Evolutionary conservation across 1,139 yeast species (phyloP).

Genomic region (Yamadazyma trypodendri): DNA sequence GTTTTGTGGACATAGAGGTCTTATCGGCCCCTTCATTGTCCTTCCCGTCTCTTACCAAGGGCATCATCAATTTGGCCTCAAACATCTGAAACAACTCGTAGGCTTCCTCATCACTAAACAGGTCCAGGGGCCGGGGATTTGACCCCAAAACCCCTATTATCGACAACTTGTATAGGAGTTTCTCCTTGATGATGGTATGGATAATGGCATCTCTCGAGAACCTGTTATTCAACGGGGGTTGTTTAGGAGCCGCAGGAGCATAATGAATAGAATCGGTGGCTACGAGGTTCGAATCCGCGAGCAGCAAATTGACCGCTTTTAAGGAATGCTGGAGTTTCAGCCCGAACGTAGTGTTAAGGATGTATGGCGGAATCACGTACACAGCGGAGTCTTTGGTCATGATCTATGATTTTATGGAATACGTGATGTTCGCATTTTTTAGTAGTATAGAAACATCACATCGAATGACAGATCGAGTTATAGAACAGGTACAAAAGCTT

Average conservation of each 20-base stretch:
- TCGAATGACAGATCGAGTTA: constrained; percentile 42
- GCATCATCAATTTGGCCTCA: constrained; percentile 26
- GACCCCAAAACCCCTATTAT: constrained; percentile 40
- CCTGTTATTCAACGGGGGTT: constrained; percentile 9
- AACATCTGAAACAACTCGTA: constrained; percentile 34
- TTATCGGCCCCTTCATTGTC: neutral
- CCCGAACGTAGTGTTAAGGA: constrained; percentile 40
- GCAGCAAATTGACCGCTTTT: constrained; percentile 21
- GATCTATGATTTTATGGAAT: too few relatives aligned
- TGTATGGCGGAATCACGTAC: constrained; percentile 46
- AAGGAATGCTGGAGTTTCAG: constrained; percentile 29
- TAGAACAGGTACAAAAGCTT: constrained; percentile 39
- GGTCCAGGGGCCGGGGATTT: constrained; percentile 28
- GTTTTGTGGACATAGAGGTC: neutral
- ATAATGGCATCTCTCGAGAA: constrained; percentile 34
- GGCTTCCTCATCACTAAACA: constrained; percentile 27
- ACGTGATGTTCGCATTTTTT: too few relatives aligned
- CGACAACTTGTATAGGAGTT: constrained; percentile 36
- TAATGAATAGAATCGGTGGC: constrained; percentile 1
- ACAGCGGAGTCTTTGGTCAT: constrained; percentile 9
- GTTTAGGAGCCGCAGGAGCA: constrained; percentile 3
- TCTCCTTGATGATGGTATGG: constrained; percentile 34
- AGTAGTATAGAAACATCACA: too few relatives aligned
- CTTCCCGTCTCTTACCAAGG: too few relatives aligned
- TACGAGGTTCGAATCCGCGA: constrained; percentile 25